Evolutionary conservation across 768 basidiomycete species (phyloP), one percentile per base, ranked within the genome.

Genomic region (Tricholoma furcatifolium): DNA sequence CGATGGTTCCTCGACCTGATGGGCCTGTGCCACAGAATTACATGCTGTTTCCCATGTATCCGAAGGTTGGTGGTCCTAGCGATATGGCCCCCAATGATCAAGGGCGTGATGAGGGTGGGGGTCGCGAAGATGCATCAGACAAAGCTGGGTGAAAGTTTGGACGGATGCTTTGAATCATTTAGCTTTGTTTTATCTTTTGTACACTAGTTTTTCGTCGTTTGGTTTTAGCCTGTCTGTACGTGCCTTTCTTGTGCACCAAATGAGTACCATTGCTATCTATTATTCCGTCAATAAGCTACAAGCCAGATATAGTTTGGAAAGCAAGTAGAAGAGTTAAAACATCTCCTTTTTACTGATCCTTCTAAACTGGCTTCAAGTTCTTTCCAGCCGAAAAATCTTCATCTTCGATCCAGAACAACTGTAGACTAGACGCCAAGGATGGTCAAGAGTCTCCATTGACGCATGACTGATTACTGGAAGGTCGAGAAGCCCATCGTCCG

Each of bases 1-100:
- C 27, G 27, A 38, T 18, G 55, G 50, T 69, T 36, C 60, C 67
- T 51, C 64, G 67, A 54, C 64, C 64, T 46, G 67, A 72, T 58
- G 66, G 65, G 27, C 62, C 61, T 42, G 51, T 62, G 20, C 53
- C 63, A 23, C 51, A 55, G 35, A 61, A 63, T 38, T 61, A 63
- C 47, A 63, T 63, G 63, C 50, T 57, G 36, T 64, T 61, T 55
- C 57, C 55, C 50, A 62, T 60, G 63, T 65, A 55, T 63, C 44
- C 59, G 12, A 62, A 60, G 44, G 50, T 47, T 10, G 53, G 62
- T 12, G 53, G 60, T 10, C 53, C 53, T 6, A 53, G 52, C 21
- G 56, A 59, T 12, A 40, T 60, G 32, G 45, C 53, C 31, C 55
- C 58, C 53, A 56, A 46, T 39, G 57, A 58, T 35, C 53, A 57